These are phyloP conservation scores for Pugionium dolabratum DNA, from an alignment of 345 rosid genomes.

Conservation along the genomic window DNA sequence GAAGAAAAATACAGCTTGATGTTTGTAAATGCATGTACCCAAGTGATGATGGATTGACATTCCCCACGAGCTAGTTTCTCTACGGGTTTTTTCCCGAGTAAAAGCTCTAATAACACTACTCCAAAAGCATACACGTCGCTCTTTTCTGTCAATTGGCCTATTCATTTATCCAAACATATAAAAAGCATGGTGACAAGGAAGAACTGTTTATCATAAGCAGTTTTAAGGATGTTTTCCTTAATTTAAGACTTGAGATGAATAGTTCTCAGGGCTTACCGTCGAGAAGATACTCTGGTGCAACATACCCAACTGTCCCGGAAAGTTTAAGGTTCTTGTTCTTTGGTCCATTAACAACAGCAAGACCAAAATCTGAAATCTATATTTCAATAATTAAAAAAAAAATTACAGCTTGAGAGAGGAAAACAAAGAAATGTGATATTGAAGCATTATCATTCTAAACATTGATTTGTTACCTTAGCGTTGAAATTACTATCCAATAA, in stretches of 20 bases:
- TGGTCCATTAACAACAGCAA: conserved; percentile 73
- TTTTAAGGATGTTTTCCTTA: not conserved
- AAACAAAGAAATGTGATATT: not conserved
- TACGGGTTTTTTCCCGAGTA: conserved; percentile 79
- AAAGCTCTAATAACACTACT: conserved; percentile 91
- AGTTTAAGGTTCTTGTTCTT: conserved; percentile 76
- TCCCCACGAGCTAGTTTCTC: conserved; percentile 84
- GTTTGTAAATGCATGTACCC: conserved; percentile 51
- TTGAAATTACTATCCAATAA: conserved; percentile 82
- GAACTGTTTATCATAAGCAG: not conserved
- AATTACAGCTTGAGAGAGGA: conserved; percentile 7
- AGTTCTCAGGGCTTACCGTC: conserved; percentile 57
- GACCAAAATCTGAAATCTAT: conserved; percentile 98
- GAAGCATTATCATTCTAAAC: not conserved
- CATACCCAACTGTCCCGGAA: conserved; percentile 93
- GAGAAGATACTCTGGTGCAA: conserved; percentile 92
- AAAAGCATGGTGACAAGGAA: not conserved
- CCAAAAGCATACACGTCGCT: conserved; percentile 98
- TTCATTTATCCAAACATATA: conserved; percentile 2
- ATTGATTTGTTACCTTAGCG: conserved; percentile 70
- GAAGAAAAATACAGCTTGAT: not conserved
- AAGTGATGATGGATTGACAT: conserved; percentile 92
- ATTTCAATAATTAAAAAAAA: not conserved
- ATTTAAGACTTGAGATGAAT: not conserved
- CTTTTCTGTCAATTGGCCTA: conserved; percentile 90